Conservation (phyloP, 208 protist genomes). For the Acanthamoeba royreba region DNA sequence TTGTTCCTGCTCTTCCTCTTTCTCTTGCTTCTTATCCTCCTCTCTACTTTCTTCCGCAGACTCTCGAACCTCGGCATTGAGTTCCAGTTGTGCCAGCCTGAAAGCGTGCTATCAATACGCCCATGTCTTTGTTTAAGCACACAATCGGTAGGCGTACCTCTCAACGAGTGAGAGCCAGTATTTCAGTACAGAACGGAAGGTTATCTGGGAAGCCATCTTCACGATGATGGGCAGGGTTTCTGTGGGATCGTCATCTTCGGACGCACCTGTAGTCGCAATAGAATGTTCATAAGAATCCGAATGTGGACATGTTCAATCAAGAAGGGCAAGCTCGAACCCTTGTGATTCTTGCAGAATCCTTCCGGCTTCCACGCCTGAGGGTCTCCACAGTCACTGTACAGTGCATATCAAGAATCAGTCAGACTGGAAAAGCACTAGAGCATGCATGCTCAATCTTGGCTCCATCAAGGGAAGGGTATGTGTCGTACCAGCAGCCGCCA, state of each 20-base stretch:
- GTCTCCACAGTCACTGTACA: not conserved
- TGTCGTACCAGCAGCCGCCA: not conserved
- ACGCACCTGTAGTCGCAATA: no score
- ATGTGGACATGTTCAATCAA: no score
- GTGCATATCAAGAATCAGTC: no score
- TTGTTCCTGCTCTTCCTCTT: not conserved
- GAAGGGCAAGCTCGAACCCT: no score
- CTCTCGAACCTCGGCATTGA: not conserved
- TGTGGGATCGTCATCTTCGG: slow-evolving; percentile 33
- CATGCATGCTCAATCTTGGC: no score
- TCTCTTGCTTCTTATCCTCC: not conserved
- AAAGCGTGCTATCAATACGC: no score
- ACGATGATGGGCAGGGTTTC: not conserved
- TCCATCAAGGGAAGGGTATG: not conserved
- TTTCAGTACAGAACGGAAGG: not conserved
- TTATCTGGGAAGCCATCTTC: slow-evolving; percentile 1
- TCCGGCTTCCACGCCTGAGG: slow-evolving; percentile 2
- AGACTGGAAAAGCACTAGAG: no score
- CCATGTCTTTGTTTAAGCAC: no score
- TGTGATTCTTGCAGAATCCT: not conserved
- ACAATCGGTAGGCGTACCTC: no score
- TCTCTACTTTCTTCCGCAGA: not conserved
- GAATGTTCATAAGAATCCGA: no score
- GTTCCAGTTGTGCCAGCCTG: not conserved
- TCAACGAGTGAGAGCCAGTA: not conserved